phyloP scores from a whole-genome alignment of 495 filamentous ascomycete species.

The Halenospora varia region DNA sequence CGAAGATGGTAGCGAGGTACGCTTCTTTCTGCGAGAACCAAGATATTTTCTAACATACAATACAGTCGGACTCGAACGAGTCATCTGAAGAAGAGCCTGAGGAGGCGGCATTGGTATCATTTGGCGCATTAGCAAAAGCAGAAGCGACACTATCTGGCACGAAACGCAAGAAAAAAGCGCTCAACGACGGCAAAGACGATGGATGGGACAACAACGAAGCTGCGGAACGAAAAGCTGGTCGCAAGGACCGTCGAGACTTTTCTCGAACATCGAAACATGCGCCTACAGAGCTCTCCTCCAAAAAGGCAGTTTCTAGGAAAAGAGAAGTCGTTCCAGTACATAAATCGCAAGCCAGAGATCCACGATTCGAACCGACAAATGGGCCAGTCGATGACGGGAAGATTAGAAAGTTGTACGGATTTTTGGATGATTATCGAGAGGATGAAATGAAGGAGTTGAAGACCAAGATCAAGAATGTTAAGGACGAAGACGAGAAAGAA shows the following conservation, averaged over 20 bases:
- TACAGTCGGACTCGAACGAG: slow-evolving; percentile 20
- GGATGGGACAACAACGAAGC: slow-evolving; percentile 29
- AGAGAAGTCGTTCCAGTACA: slow-evolving; percentile 61
- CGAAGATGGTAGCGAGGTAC: slow-evolving; percentile 9
- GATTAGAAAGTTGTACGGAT: slow-evolving; percentile 68
- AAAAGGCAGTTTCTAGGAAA: slow-evolving; percentile 73
- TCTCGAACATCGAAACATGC: slow-evolving; percentile 79
- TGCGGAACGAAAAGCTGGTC: slow-evolving; percentile 31
- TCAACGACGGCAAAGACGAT: slow-evolving; percentile 20
- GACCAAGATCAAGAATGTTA: slow-evolving; percentile 58
- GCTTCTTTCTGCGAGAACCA: slow-evolving; percentile 10
- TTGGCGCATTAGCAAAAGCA: slow-evolving; percentile 83
- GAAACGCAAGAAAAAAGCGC: slow-evolving; percentile 29
- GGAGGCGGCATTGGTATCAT: slow-evolving; percentile 59
- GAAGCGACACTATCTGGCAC: slow-evolving; percentile 55
- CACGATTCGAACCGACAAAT: slow-evolving; percentile 69
- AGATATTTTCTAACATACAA: neutral
- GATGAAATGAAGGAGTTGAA: slow-evolving; percentile 73
- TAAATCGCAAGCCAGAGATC: slow-evolving; percentile 65
- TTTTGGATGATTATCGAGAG: slow-evolving; percentile 79
- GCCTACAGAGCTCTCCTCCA: slow-evolving; percentile 73
- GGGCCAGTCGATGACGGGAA: slow-evolving; percentile 48
- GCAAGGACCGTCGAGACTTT: slow-evolving; percentile 35
- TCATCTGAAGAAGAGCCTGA: slow-evolving; percentile 22
- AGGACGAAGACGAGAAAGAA: slow-evolving; percentile 58